A percentile compares a stretch with the other conserved stretches of the same genome.
Conservation (phyloP, 129 eudicot genomes). For the Pittosporum tobira region DNA sequence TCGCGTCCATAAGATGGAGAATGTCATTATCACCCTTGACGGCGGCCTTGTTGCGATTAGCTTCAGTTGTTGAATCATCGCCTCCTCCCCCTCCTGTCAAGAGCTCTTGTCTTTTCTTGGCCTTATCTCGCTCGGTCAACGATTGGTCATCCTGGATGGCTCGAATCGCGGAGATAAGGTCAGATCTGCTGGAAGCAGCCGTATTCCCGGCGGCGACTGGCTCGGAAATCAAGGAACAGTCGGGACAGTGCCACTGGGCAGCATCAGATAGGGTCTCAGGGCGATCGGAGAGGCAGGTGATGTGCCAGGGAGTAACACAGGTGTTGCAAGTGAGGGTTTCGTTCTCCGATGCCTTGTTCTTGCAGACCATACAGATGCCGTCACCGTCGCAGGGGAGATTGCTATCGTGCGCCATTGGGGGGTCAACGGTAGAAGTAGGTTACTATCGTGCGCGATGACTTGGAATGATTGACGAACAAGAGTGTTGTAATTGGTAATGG, state of each 20-base stretch:
- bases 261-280: slow-evolving; percentile 49
- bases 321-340: slow-evolving; percentile 54
- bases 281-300: slow-evolving; percentile 38
- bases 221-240: slow-evolving; percentile 41
- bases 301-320: slow-evolving; percentile 88
- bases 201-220: slow-evolving; percentile 9
- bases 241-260: slow-evolving; percentile 68
- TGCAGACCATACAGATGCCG: slow-evolving; percentile 76
- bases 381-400: slow-evolving; percentile 77
- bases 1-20: slow-evolving; percentile 45
- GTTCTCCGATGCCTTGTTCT: slow-evolving; percentile 38
- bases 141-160: slow-evolving; percentile 63
- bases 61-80: slow-evolving; percentile 10
- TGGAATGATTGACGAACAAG: too few relatives aligned
- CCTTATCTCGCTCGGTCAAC: slow-evolving; percentile 66
- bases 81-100: slow-evolving; percentile 43
- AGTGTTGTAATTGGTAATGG: too few relatives aligned
- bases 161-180: slow-evolving; percentile 43
- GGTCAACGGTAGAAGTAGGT: slow-evolving; percentile 1
- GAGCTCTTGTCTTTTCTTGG: slow-evolving; percentile 48
- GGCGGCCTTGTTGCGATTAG: slow-evolving; percentile 10
- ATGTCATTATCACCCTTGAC: slow-evolving; percentile 28
- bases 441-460: too few relatives aligned
- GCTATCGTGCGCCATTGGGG: slow-evolving; percentile 41
- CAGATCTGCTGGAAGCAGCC: slow-evolving; percentile 19